Evolutionary conservation across 2,329 filamentous ascomycete species (phyloP), one percentile per base, ranked within the genome.

Genomic region (Cordyceps farinosa): DNA sequence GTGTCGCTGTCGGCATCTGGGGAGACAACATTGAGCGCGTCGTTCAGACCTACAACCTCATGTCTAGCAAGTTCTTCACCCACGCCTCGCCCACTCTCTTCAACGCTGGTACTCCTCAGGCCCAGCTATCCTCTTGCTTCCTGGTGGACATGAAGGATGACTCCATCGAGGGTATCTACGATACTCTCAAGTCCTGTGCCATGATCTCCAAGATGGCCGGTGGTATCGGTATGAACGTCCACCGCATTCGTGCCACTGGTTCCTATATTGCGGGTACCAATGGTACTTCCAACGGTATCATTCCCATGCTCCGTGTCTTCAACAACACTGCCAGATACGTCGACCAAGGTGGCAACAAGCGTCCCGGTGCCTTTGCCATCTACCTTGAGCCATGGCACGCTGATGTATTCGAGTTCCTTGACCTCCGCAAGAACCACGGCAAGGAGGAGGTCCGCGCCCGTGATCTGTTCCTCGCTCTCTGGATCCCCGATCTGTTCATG

Each of bases 151-250:
- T 99, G 90, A 99, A 98, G 84, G 93, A 97, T 58, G 95, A 99
- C 80, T 97, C 93, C 78, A 99, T 99, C 74, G 95, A 99, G 69
- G 95, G 95, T 70, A 99, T 99, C 76, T 99, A 99, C 74, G 95
- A 99, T 75, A 99, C 95, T 22, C 86, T 99, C 70, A 99, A 99
- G 87, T 98, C 92, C 1, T 99, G 95, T 79, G 95, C 95, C 69
- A 94, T 99, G 92, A 99, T 99, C 79, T 99, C 95, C 74, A 99
- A 99, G 87, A 98, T 95, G 80, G 95, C 95, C 70, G 95, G 95
- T 77, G 95, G 95, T 76, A 98, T 99, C 76, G 95, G 95, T 72
- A 84, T 99, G 68, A 98, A 99, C 73, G 89, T 94, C 58, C 95
- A 99, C 82, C 90, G 93, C 72, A 99, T 99, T 72, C 92, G 95